Conservation (phyloP, 2,329 filamentous ascomycete species). For the Delphinella strobiligena region DNA sequence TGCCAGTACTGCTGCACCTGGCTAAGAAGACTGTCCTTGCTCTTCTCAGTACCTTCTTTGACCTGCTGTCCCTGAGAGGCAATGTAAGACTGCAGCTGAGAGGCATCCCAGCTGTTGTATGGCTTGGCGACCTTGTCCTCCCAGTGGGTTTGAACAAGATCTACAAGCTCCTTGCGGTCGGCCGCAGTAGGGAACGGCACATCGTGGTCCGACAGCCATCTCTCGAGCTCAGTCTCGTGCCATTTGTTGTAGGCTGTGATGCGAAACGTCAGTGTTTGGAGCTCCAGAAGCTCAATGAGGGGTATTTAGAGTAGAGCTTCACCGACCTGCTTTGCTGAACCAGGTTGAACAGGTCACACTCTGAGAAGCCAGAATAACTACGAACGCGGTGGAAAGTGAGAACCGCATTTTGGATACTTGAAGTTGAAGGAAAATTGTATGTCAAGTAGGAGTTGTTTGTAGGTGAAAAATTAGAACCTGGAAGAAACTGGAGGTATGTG, state of each 20-base stretch:
- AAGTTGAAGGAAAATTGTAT: too few species aligned
- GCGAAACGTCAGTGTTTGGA: too few species aligned
- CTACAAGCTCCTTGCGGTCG: constrained; percentile 89
- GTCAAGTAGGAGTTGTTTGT: too few species aligned
- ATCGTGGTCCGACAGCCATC: constrained; percentile 88
- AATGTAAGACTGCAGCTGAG: constrained; percentile 57
- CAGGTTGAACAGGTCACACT: too few species aligned
- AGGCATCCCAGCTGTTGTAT: constrained; percentile 64
- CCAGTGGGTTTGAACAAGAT: constrained; percentile 84
- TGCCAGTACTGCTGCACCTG: constrained; percentile 66
- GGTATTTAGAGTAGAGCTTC: too few species aligned
- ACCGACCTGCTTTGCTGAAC: constrained; percentile 76
- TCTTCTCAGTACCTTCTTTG: constrained; percentile 53
- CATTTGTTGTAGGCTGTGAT: constrained; percentile 93
- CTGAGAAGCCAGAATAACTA: too few species aligned
- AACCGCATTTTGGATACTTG: too few species aligned
- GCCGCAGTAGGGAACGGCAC: constrained; percentile 81
- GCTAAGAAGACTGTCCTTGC: constrained; percentile 54
- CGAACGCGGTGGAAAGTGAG: too few species aligned
- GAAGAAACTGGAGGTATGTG: too few species aligned
- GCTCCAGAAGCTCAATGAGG: too few species aligned
- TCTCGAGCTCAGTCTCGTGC: constrained; percentile 95
- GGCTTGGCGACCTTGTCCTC: constrained; percentile 60
- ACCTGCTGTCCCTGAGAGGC: constrained; percentile 58
- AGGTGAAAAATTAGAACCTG: too few species aligned